Base-by-base conservation (phyloP, 805 yeast genomes). In the Lipomyces anomalus region DNA sequence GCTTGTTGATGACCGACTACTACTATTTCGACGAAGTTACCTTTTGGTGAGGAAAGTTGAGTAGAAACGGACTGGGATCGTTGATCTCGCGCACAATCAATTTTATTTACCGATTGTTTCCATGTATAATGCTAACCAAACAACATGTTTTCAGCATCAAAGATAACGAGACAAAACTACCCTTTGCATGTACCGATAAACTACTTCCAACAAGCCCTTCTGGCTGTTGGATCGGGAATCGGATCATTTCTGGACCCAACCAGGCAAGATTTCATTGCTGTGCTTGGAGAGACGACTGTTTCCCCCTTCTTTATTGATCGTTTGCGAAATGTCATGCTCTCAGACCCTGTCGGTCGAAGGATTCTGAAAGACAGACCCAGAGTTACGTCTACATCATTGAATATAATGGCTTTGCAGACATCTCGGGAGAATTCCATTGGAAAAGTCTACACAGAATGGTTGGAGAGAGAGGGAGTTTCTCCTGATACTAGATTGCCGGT, bases 401-500 rank as follows among this genome's bases (percentile, higher is more conserved):
- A 87, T 54, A 68, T 84, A 55, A 82, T 75, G 5, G 63, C 77
- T 36, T 68, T 90, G 44, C 66, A 79, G 30, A 28, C 35, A 3
- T 67, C 82, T 43, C 92, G 95, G 0, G 68, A 68, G 17, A 79
- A 79, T 55, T 75, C 95, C 0, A 66, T 92, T 34, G 98, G 97
- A 1, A 68, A 75, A 42, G 77, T 82, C n/a, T 92, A 88, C 61
- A 73, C 82, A 35, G 69, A 73, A 34, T 88, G 96, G 95, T 71
- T 88, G 16, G 82, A 81, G 44, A 72, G 78, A 38, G 97, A 92
- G 64, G 88, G 90, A 1, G 95, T 86, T 0, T 80, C 92, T 3
- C 96, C 97, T 1, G 98, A 92, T 61, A 89, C 95, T 0, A 73
- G 98, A 57, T 88, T 82, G 2, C 82, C 87, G 1, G 97, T 46